Evolutionary conservation across 139 green algal genomes (phyloP).

Genomic region (Deuterostichococcus epilithicus): DNA sequence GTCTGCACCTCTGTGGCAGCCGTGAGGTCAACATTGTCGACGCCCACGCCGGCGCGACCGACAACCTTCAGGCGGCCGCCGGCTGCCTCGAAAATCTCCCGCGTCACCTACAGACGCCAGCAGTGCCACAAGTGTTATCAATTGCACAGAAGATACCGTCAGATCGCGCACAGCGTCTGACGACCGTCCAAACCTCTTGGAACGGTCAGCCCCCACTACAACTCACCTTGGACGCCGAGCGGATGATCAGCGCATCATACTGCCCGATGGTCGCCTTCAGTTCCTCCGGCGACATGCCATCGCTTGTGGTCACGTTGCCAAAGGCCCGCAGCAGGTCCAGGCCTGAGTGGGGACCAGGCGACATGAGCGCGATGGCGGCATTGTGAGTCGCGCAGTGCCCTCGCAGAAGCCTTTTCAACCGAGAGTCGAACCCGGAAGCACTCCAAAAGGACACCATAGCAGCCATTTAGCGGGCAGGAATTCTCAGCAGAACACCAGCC

Average conservation of each 20-base stretch:
- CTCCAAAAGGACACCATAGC: not conserved
- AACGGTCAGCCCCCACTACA: not conserved
- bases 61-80: conserved; percentile 94
- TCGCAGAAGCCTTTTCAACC: too few relatives aligned
- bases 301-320: conserved; percentile 65
- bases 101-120: conserved; percentile 56
- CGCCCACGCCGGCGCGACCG: conserved; percentile 88
- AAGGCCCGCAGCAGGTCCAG: conserved; percentile 75
- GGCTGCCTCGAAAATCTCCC: conserved; percentile 87
- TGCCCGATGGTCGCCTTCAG: conserved; percentile 67
- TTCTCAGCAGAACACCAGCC: not conserved
- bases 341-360: conserved; percentile 44
- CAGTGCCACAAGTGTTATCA: not conserved
- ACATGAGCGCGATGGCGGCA: too few relatives aligned
- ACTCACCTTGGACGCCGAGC: conserved; percentile 80
- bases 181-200: too few relatives aligned
- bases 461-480: not conserved
- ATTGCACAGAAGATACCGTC: not conserved
- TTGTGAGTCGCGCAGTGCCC: too few relatives aligned
- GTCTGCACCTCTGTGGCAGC: conserved; percentile 78
- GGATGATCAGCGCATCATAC: conserved; percentile 88
- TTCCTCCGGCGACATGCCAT: conserved; percentile 72
- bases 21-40: conserved; percentile 95
- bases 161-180: too few relatives aligned
- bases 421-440: not conserved